These are phyloP conservation scores for Gnomoniopsis sp. DNA, from an alignment of 2,329 filamentous ascomycete species.

Conservation along the genomic window DNA sequence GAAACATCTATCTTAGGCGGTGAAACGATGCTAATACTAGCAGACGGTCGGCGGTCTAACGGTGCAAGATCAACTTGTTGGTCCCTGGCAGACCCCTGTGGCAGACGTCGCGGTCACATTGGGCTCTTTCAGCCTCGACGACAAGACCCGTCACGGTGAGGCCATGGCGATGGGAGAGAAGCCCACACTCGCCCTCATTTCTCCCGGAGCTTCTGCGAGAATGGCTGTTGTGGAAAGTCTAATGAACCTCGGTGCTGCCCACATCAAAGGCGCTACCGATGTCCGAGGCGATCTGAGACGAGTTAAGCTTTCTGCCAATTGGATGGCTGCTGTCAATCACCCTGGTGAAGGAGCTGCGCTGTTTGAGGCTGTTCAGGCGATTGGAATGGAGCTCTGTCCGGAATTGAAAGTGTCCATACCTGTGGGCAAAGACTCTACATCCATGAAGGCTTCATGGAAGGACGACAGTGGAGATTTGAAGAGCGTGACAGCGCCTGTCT, in stretches of 20 bases:
- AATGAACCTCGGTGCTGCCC: conserved; percentile 84
- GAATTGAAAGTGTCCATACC: conserved; percentile 89
- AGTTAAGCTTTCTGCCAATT: conserved; percentile 91
- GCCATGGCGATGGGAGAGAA: conserved; percentile 98
- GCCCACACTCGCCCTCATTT: conserved; percentile 84
- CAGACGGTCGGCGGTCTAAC: conserved; percentile 81
- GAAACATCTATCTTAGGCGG: background rate
- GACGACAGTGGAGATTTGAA: conserved; percentile 66
- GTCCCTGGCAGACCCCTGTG: conserved; percentile 92
- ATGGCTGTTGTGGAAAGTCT: conserved; percentile 96
- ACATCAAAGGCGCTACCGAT: conserved; percentile 39
- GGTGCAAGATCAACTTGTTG: conserved; percentile 90
- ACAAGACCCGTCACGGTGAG: conserved; percentile 75
- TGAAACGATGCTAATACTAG: background rate
- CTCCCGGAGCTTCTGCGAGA: conserved; percentile 81
- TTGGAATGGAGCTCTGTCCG: conserved; percentile 89
- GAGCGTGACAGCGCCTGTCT: conserved; percentile 89
- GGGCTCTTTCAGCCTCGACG: conserved; percentile 66
- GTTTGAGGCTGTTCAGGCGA: conserved; percentile 90
- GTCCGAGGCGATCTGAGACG: conserved; percentile 66
- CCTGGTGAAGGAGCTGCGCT: conserved; percentile 88
- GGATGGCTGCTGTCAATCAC: conserved; percentile 97
- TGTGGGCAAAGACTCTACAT: conserved; percentile 97
- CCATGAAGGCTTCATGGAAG: conserved; percentile 97
- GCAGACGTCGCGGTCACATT: conserved; percentile 91